These are phyloP conservation scores for Xylaria bambusicola DNA, from an alignment of 495 filamentous ascomycete genomes.

Conservation along the genomic window DNA sequence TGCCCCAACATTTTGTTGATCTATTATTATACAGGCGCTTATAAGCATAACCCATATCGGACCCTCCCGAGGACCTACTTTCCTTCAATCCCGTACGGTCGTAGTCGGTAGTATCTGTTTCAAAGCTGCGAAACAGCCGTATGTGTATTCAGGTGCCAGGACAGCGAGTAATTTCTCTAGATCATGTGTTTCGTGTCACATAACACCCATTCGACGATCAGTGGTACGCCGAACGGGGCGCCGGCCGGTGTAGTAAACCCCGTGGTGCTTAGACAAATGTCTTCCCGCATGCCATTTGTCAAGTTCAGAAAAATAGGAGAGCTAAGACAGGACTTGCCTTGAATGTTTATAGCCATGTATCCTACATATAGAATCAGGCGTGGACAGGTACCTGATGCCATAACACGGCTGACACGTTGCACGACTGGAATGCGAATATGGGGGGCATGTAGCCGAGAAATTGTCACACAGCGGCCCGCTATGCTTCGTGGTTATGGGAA, in stretches of 20 bases:
- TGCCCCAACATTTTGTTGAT: neutral
- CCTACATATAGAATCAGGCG: neutral
- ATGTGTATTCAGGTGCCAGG: no score
- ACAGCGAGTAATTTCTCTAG: neutral
- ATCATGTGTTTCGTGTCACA: slow-evolving; percentile 10
- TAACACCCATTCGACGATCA: slow-evolving; percentile 7
- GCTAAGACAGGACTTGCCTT: slow-evolving; percentile 1
- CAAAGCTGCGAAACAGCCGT: slow-evolving; percentile 12
- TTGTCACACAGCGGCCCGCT: slow-evolving; percentile 22
- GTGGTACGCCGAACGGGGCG: neutral
- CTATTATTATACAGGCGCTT: slow-evolving; percentile 8
- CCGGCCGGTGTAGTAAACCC: neutral
- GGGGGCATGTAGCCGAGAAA: slow-evolving; percentile 16
- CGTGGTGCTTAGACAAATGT: neutral
- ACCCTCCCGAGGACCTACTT: neutral
- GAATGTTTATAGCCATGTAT: slow-evolving; percentile 6
- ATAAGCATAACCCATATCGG: slow-evolving; percentile 1
- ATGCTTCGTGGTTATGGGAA: slow-evolving; percentile 22
- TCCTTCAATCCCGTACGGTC: neutral
- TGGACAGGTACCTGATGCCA: neutral
- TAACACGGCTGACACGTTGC: slow-evolving; percentile 20
- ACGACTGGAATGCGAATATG: slow-evolving; percentile 11
- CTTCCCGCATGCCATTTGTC: slow-evolving; percentile 4
- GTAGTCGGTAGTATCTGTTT: neutral
- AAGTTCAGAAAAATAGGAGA: slow-evolving; percentile 5